Conservation (phyloP, 1,284 basidiomycete genomes). For the Fomes fomentarius region DNA sequence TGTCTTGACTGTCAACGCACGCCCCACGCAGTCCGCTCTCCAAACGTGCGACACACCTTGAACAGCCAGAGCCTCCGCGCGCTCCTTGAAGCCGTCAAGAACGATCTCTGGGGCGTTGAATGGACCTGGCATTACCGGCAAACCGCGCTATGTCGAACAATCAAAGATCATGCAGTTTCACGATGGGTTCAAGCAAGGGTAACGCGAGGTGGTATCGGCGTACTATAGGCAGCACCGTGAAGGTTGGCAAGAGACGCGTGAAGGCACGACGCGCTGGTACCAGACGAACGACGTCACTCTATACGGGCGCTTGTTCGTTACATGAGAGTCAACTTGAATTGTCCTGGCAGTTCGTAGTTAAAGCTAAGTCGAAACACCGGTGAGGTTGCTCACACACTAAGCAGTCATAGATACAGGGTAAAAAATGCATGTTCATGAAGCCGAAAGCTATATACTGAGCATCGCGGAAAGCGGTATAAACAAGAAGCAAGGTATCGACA, state of each 20-base stretch:
- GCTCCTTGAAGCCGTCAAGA: constrained; percentile 50
- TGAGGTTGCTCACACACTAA: no score
- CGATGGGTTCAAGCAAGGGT: background rate
- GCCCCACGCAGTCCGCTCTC: background rate
- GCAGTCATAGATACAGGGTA: background rate
- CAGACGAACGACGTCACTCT: no score
- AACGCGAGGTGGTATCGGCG: no score
- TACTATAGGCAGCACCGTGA: no score
- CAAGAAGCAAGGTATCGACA: constrained; percentile 11
- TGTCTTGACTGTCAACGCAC: constrained; percentile 12
- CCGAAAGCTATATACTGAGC: constrained; percentile 17
- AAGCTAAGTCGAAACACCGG: no score
- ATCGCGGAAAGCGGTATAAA: constrained; percentile 10
- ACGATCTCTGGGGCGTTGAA: constrained; percentile 44
- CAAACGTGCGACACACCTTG: constrained; percentile 43
- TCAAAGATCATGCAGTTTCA: background rate
- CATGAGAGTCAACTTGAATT: no score
- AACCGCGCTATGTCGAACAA: background rate
- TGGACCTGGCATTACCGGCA: constrained; percentile 43
- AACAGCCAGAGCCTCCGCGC: constrained; percentile 49
- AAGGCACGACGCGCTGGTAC: no score
- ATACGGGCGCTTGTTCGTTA: no score
- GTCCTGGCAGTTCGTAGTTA: no score
- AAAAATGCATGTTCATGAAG: constrained; percentile 13
- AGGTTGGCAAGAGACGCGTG: no score